A percentile compares a stretch with the other conserved stretches of the same genome.
phyloP scores from a whole-genome alignment of 768 basidiomycete species.

The Hemileccinum impolitum region DNA sequence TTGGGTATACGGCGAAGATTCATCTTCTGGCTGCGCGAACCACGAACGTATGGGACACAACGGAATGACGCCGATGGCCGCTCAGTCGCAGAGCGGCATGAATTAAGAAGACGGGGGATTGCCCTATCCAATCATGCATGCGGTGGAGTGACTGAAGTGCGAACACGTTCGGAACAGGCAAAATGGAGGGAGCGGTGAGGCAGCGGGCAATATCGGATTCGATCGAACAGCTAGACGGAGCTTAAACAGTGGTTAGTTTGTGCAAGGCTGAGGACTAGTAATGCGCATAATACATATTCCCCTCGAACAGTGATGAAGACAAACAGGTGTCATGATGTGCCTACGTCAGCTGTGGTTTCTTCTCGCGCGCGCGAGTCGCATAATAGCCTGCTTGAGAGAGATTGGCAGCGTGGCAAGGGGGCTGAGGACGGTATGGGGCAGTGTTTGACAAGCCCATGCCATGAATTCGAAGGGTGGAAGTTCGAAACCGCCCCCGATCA shows the following conservation, averaged over 20 bases:
- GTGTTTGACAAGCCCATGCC: constrained; percentile 22
- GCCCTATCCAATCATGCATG: constrained; percentile 11
- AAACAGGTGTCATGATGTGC: constrained; percentile 9
- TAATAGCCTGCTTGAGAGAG: constrained; percentile 11
- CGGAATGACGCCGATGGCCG: constrained; percentile 5
- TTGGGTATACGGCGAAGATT: constrained; percentile 16
- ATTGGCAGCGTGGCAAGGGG: constrained; percentile 7
- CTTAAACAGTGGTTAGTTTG: constrained; percentile 20
- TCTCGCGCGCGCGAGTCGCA: constrained; percentile 10
- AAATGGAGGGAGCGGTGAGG: constrained; percentile 19
- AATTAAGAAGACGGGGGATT: constrained; percentile 6
- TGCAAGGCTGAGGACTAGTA: constrained; percentile 6
- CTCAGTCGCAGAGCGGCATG: constrained; percentile 1
- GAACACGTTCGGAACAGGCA: constrained; percentile 14
- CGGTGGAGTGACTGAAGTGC: constrained; percentile 7
- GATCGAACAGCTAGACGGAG: constrained; percentile 21
- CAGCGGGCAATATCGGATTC: constrained; percentile 15
- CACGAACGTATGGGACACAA: constrained; percentile 6
- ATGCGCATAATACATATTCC: constrained; percentile 6
- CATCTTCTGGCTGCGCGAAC: constrained; percentile 25
- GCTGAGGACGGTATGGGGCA: constrained; percentile 14
- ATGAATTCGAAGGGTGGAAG: constrained; percentile 20
- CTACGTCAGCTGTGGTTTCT: constrained; percentile 2
- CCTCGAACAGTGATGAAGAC: constrained; percentile 10
- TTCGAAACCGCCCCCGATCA: constrained; percentile 26